Base-by-base conservation (phyloP, 2,329 filamentous ascomycete species). In the Bipolaris oryzae region DNA sequence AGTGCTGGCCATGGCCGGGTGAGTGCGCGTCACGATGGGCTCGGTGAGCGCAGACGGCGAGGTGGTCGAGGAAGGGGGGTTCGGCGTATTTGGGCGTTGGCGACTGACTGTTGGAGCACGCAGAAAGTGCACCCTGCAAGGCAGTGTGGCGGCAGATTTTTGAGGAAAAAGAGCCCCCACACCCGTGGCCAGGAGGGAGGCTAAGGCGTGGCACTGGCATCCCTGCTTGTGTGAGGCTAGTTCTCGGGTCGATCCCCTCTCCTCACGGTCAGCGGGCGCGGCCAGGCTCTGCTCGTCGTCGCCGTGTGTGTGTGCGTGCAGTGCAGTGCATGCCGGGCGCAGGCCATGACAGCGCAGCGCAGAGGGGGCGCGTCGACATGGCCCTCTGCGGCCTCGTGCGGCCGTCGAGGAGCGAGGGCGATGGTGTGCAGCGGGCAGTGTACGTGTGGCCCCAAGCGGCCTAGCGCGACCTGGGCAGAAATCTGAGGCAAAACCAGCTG, bases 401-500 rank as follows among this genome's bases (percentile, higher is more conserved):
- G 25, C 25, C 5, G 25, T 28, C 25, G 25, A 28, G 25, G 25
- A 9, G 18, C 20, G 45, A 20, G 20, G 39, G 33, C 49, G 23
- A 21, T 48, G 54, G 44, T 18, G 41, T 23, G 41, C 20, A 33
- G 48, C 45, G 31, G 33, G 38, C 20, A 18, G 49, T 34, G 53
- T 52, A 37, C 21, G 23, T 10, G 42, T 42, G 35, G 49, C 44
- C 48, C 44, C 34, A 52, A 53, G 28, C 35, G 28, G 42, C 44
- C 45, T 57, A 48, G 55, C 57, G 45, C 38, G 52, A 45, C 49
- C 55, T 42, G 59, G 56, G 55, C 51, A 48, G 51, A 37, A 61
- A 61, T 57, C 60, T 61, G 58, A 61, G 48, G 60, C 55, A 57
- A 55, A 51, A 53, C 52, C 57, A 61, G 60, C 60, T 49, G 60